A percentile compares a stretch with the other conserved stretches of the same genome.
phyloP scores from a whole-genome alignment of 371 early-diverging fungal genomes.

The Syncephalis plumigaleata region DNA sequence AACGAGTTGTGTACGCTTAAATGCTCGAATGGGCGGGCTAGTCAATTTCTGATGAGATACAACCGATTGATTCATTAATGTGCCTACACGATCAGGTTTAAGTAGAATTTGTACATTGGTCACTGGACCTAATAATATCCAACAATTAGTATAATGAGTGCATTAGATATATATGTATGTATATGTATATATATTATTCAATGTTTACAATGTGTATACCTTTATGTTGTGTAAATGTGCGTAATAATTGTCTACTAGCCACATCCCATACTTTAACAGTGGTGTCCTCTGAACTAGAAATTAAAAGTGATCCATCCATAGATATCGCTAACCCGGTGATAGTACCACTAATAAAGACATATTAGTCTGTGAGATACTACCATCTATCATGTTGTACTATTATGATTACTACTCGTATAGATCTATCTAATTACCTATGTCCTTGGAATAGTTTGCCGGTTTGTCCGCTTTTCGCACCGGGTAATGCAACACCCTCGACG shows the following conservation, averaged over 20 bases:
- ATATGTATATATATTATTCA: too few species aligned
- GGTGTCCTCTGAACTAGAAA: constrained; percentile 64
- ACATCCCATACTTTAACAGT: constrained; percentile 78
- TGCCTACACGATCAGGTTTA: background rate
- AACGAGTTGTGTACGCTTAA: constrained; percentile 4
- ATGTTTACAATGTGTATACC: constrained; percentile 26
- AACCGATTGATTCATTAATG: background rate
- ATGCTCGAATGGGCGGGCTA: constrained; percentile 19
- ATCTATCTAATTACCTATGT: constrained; percentile 19
- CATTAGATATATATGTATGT: too few species aligned
- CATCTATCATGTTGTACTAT: background rate
- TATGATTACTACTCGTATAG: too few species aligned
- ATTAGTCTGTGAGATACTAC: background rate
- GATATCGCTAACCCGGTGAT: constrained; percentile 41
- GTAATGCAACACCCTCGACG: constrained; percentile 25
- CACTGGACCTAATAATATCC: constrained; percentile 9
- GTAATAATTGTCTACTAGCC: constrained; percentile 54
- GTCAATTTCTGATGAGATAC: constrained; percentile 1
- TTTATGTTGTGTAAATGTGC: constrained; percentile 48
- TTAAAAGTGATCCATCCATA: constrained; percentile 55
- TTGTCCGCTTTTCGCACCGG: constrained; percentile 12
- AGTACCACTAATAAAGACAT: constrained; percentile 14
- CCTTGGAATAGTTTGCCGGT: constrained; percentile 19
- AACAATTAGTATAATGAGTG: constrained; percentile 2
- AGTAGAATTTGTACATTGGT: constrained; percentile 9